Percentiles rank a stretch among this genome's conserved stretches.
phyloP scores from a whole-genome alignment of 345 rosid genomes.

The Isatis tinctoria region DNA sequence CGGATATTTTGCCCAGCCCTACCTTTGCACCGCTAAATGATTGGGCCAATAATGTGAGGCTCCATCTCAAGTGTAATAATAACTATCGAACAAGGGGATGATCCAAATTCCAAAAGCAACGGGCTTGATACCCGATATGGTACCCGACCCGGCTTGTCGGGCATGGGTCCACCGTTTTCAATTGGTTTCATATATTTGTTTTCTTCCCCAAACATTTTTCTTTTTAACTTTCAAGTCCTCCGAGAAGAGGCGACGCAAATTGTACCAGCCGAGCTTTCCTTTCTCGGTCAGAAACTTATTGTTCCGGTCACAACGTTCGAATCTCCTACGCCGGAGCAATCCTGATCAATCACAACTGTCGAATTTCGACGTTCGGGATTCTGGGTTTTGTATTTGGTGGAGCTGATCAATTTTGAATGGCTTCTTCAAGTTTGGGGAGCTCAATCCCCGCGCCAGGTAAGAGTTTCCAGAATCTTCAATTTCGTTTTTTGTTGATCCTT shows the following conservation, averaged over 20 bases:
- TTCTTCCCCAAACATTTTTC: constrained; percentile 24
- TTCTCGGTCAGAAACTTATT: not conserved
- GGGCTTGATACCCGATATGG: constrained; percentile 20
- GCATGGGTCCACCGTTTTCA: constrained; percentile 29
- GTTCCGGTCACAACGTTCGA: not conserved
- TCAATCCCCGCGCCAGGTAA: constrained; percentile 73
- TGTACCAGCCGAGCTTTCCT: not conserved
- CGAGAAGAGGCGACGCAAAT: constrained; percentile 20
- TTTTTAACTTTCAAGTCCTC: constrained; percentile 31
- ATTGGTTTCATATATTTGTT: constrained; percentile 31
- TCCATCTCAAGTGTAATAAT: constrained; percentile 5
- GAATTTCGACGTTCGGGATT: not conserved
- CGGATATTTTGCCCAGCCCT: too few relatives aligned
- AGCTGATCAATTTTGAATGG: constrained; percentile 45
- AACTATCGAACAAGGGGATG: constrained; percentile 31
- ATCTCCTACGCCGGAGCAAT: not conserved
- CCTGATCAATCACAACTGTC: constrained; percentile 7
- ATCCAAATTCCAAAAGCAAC: constrained; percentile 35
- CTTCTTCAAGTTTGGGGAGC: constrained; percentile 71
- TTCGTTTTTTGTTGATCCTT: not conserved
- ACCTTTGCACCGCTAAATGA: constrained; percentile 9
- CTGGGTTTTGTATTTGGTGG: not conserved
- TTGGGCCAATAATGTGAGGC: constrained; percentile 25
- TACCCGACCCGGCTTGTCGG: constrained; percentile 30
- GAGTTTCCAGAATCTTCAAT: not conserved